Percentiles rank a stretch among this genome's conserved stretches.
These are phyloP conservation scores for Malus sieversii DNA, from an alignment of 306 rosid genomes.

Conservation along the genomic window DNA sequence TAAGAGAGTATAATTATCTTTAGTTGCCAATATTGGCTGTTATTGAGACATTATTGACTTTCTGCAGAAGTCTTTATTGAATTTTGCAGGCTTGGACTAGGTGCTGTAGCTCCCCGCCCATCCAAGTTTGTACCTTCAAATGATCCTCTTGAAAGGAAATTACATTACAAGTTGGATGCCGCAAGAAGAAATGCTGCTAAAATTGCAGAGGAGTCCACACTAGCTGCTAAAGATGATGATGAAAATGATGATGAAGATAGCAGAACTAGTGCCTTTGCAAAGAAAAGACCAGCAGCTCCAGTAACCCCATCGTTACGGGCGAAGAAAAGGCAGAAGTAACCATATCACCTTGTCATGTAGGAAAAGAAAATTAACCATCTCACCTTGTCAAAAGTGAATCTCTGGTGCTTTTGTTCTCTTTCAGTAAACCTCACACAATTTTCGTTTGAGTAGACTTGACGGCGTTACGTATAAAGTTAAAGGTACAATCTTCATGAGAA, in stretches of 20 bases:
- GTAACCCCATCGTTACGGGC: conserved; percentile 6
- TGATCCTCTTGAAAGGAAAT: conserved; percentile 65
- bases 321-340: conserved; percentile 49
- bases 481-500: not conserved
- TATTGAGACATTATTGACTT: not conserved
- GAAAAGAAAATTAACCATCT: not conserved
- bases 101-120: conserved; percentile 64
- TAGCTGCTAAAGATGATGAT: conserved; percentile 16
- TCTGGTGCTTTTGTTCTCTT: not conserved
- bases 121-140: conserved; percentile 42
- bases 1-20: conserved; percentile 5
- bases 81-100: conserved; percentile 72
- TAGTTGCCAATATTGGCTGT: not conserved
- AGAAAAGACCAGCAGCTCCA: conserved; percentile 45
- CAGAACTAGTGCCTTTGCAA: conserved; percentile 53
- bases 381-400: not conserved
- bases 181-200: conserved; percentile 52
- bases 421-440: not conserved
- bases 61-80: not conserved
- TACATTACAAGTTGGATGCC: conserved; percentile 46
- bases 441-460: not conserved
- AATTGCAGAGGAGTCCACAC: conserved; percentile 31
- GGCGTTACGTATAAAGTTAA: not conserved
- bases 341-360: not conserved
- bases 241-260: conserved; percentile 49